Base-by-base conservation (phyloP, 148 eudicot genomes). In the Nepenthes gracilis region DNA sequence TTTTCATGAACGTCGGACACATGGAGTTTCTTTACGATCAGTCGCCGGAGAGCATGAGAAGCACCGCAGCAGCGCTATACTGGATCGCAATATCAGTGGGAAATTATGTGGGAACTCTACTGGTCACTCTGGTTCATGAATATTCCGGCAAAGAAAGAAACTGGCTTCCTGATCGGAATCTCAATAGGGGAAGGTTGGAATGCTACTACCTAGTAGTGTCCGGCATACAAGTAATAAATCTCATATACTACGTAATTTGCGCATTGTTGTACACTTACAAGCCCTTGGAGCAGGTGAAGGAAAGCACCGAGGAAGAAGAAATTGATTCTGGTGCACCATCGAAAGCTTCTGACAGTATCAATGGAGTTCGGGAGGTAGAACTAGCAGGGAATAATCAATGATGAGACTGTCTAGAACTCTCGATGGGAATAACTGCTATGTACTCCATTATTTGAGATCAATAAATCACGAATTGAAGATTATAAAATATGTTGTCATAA, bases 1-100 rank as follows among this genome's bases (percentile, higher is more conserved):
- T 76, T 14, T 83, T 83, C 40, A 68, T 69, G 62, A 43, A 67
- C 0, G 79, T 78, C 1, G 85, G 85, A 5, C 81, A 69, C 37
- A 6, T 80, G 71, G 85, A 83, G 73, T 83, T 83, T 60, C 54
- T 83, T 0, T 83, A 81, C 45, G 83, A 83, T 57, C 85, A 83
- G 34, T 71, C 83, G 6, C 85, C 88, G 0, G 85, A 83, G 23
- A 75, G 83, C 67, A 78, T 83, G 88, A 75, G 85, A 35, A 83
- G 85, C 60, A 73, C 76, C 1, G 75, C 79, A 2, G 68, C 67
- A 7, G 80, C 85, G 2, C 74, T 83, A 2, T 78, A 60, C n/a
- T 73, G 76, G 66, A 67, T 74, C 5, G 67, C 85, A 8, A 79
- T 65, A 23, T 69, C 81, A 0, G 15, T 72, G 1, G 90, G 90